Percentiles rank a stretch among this genome's conserved stretches.
Evolutionary conservation across 139 green algal species (phyloP).

Genomic region (Dunaliella primolecta): DNA sequence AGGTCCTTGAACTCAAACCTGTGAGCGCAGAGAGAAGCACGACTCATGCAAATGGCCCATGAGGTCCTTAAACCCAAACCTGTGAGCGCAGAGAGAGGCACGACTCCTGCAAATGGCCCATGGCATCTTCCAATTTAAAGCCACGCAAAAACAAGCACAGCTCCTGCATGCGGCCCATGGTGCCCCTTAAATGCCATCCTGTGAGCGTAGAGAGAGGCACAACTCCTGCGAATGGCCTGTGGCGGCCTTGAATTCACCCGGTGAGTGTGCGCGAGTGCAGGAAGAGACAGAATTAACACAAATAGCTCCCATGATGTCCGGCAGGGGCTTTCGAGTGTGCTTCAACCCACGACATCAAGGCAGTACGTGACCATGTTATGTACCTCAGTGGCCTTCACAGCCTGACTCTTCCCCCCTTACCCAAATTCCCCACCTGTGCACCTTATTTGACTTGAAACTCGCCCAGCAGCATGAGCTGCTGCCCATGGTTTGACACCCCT

Average conservation of each 20-base stretch:
- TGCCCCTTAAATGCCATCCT: conserved; percentile 51
- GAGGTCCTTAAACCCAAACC: conserved; percentile 57
- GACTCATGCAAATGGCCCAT: conserved; percentile 76
- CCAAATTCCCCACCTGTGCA: conserved; percentile 31
- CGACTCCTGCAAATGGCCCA: conserved; percentile 76
- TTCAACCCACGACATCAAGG: too few relatives aligned
- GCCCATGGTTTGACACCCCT: neutral
- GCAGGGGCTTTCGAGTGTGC: too few relatives aligned
- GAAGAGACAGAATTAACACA: conserved; percentile 60
- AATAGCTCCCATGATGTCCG: conserved; percentile 70
- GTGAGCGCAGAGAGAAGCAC: neutral
- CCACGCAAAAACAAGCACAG: neutral
- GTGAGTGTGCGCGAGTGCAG: neutral
- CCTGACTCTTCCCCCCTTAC: too few relatives aligned
- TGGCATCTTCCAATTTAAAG: conserved; percentile 56
- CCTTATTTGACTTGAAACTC: conserved; percentile 75
- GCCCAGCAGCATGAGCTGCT: conserved; percentile 55
- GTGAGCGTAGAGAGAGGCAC: neutral
- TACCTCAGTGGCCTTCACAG: too few relatives aligned
- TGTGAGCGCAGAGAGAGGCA: neutral
- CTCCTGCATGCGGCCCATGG: conserved; percentile 62
- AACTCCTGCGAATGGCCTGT: conserved; percentile 56
- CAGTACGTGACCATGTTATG: too few relatives aligned
- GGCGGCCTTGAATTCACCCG: conserved; percentile 56
- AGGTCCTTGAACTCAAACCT: conserved; percentile 58